Base-by-base conservation (phyloP, 1,284 basidiomycete genomes). In the Puccinia hordei region DNA sequence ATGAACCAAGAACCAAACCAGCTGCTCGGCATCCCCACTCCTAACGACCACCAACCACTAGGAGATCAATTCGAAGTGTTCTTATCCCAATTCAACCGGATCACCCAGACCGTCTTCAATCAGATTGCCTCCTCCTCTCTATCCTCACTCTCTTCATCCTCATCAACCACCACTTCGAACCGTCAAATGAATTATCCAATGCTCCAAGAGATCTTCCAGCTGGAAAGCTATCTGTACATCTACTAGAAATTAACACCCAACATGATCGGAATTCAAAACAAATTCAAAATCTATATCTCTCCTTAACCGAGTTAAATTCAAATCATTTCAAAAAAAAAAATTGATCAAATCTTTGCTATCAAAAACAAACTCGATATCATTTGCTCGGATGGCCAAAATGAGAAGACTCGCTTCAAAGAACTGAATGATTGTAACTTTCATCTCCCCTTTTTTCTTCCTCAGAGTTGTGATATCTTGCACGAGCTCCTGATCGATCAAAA, bases 201-300 rank as follows among this genome's bases (percentile, higher is more conserved):
- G 1, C 9, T 72, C 13, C 49, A 72, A 30, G 49, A 55, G 10
- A 72, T 72, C 33, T 9, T 49, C 8, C 27, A 72, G 24, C 35
- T 71, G 24, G 76, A 79, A 33, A 68, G 22, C n/a, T 79, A 71
- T 33, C 51, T 79, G 6, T 55, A 69, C 41, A 61, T 10, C 27
- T 79, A 44, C 59, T 79, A 41, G 49, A 68, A 41, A 44, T 79
- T 27, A 10, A 79, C 41, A 5, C 38, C 4, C 13, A 57, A 61
- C 76, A 79, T 79, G 76, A 79, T 71, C 41, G 27, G 4, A 79
- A 79, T 49, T 71, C 65, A 5, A 79, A 79, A 71, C 0, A 59
- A 35, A 79, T 79, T 13, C 49, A 71, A 57, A 59, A 44, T 12
- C 66, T 71, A 13, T 69, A 59, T 38, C 33, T 59, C 17, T 41